Evolutionary conservation across 2,329 filamentous ascomycete species (phyloP).

Genomic region (Paraconiothyrium brasiliense): DNA sequence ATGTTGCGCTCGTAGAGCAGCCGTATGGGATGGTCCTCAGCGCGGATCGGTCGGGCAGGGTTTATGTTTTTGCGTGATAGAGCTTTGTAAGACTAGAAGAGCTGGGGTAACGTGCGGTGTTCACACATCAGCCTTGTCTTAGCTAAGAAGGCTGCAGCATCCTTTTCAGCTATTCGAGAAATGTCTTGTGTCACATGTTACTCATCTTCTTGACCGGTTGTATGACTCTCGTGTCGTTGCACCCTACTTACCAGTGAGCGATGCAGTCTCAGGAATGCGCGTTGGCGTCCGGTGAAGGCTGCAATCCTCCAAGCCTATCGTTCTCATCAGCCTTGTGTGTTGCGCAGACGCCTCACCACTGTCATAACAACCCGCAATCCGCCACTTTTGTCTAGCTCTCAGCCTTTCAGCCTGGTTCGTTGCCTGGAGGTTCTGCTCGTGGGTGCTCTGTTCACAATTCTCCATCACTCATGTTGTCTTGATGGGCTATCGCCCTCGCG

Average conservation of each 20-base stretch:
- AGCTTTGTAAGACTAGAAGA: not conserved
- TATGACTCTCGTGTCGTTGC: conserved; percentile 1
- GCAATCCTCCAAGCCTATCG: conserved; percentile 8
- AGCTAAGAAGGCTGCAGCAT: not conserved
- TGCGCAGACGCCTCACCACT: conserved; percentile 1
- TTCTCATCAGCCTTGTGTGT: conserved; percentile 3
- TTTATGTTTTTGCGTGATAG: conserved; percentile 78
- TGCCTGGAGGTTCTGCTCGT: not conserved
- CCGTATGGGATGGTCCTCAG: conserved; percentile 95
- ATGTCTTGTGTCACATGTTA: not conserved
- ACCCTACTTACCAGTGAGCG: not conserved
- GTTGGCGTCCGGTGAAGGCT: conserved; percentile 13
- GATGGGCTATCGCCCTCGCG: not conserved
- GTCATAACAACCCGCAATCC: no score
- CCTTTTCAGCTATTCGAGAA: not conserved
- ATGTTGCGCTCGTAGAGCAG: conserved; percentile 86
- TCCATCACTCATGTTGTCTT: not conserved
- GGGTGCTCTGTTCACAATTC: not conserved
- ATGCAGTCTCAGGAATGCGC: not conserved
- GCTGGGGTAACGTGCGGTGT: not conserved
- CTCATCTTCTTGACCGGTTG: conserved; percentile 7
- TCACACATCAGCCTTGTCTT: not conserved
- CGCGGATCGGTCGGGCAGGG: conserved; percentile 85
- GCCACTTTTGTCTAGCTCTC: not conserved
- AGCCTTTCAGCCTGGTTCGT: not conserved